phyloP scores from a whole-genome alignment of 768 basidiomycete genomes.

The Tricholoma bakamatsutake region DNA sequence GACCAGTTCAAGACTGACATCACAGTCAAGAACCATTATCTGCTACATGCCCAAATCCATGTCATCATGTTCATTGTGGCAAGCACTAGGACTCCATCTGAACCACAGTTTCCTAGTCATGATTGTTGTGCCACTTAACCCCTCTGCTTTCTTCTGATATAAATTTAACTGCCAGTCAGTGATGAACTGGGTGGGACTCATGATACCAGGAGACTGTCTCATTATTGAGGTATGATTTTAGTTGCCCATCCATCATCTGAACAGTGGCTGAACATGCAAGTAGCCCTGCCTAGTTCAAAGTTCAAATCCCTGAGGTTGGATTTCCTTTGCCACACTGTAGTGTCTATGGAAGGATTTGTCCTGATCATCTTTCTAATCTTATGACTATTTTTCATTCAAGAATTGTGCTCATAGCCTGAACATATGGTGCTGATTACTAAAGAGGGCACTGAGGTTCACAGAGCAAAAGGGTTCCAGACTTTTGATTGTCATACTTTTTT shows the following conservation, averaged over 20 bases:
- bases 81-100: too few species aligned
- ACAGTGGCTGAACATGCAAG: neutral
- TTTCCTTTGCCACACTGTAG: slow-evolving; percentile 87
- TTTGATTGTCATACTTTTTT: too few species aligned
- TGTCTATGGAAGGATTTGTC: slow-evolving; percentile 61
- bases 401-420: slow-evolving; percentile 79
- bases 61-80: too few species aligned
- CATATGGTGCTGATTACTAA: slow-evolving; percentile 86
- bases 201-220: slow-evolving; percentile 85
- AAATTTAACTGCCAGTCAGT: slow-evolving; percentile 45
- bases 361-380: neutral
- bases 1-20: too few species aligned
- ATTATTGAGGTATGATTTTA: slow-evolving; percentile 70
- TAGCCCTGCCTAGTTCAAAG: slow-evolving; percentile 81
- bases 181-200: slow-evolving; percentile 75
- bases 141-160: too few species aligned
- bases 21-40: too few species aligned
- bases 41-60: too few species aligned
- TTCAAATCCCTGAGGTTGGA: slow-evolving; percentile 55
- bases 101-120: too few species aligned
- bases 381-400: slow-evolving; percentile 27
- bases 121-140: too few species aligned
- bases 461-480: too few species aligned
- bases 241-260: neutral
- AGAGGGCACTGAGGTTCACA: slow-evolving; percentile 74